These are phyloP conservation scores for Gliomastix tumulicola DNA, from an alignment of 2,329 filamentous ascomycete genomes.

Conservation along the genomic window DNA sequence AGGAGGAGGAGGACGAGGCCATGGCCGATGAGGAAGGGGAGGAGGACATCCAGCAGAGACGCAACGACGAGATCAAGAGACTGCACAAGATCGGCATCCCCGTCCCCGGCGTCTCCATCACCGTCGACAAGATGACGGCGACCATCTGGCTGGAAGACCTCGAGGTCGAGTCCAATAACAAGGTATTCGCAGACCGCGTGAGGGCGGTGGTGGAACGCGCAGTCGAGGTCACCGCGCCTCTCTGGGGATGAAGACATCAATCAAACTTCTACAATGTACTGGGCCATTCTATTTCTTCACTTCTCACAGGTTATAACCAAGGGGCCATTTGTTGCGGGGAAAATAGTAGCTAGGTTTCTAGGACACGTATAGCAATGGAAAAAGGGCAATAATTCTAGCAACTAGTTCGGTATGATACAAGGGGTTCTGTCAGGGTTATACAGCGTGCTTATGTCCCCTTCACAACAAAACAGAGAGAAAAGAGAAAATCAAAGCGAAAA, in stretches of 20 bases:
- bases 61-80: constrained; percentile 65
- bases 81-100: constrained; percentile 82
- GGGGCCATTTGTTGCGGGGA: no score
- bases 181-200: constrained; percentile 75
- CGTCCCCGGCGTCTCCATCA: constrained; percentile 81
- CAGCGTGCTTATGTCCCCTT: no score
- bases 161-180: constrained; percentile 79
- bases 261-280: neutral
- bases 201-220: constrained; percentile 84
- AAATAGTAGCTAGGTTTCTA: neutral
- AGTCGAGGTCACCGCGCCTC: constrained; percentile 76
- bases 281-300: no score
- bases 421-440: no score
- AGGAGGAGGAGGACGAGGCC: constrained; percentile 11
- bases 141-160: constrained; percentile 88
- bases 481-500: constrained; percentile 10
- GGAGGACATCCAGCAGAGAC: constrained; percentile 45
- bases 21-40: constrained; percentile 25
- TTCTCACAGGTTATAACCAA: no score
- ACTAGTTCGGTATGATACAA: no score
- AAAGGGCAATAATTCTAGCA: neutral
- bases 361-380: neutral
- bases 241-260: constrained; percentile 43
- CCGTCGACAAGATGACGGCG: constrained; percentile 80
- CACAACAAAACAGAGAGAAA: no score